Base-by-base conservation (phyloP, 441 rosid genomes). In the Oxalis stricta region DNA sequence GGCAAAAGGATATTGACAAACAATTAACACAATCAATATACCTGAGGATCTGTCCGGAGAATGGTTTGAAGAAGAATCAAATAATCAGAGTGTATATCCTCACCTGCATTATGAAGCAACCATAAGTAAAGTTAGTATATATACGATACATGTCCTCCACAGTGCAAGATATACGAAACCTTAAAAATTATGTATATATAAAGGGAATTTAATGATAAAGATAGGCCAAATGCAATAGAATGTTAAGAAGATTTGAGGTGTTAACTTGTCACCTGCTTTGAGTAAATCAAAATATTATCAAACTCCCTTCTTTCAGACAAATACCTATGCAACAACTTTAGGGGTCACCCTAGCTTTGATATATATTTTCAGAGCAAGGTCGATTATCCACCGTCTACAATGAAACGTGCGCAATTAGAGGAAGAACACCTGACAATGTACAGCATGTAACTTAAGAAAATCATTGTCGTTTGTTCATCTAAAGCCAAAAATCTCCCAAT, bases 221-320 rank as follows among this genome's bases (percentile, higher is more conserved):
- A 53, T 26, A 6, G 10, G 31, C 31, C 3, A 6, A 26, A 26
- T 26, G 31, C 10, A 5, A 26, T 26, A 26, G 10, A 26, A 26
- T 8, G 31, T 26, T 26, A 8, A 1, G 31, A 5, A 6, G 3
- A 26, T 26, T 26, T 1, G 8, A 11, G 8, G 8, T 1, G 7
- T 26, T 11, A 5, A 6, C 10, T 1, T 2, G 31, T 49, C 52
- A 93, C 99, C 95, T 93, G 99, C 84, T 88, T 93, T 5, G 99
- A 93, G 60, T 93, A 93, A 50, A 93, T 80, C 64, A 93, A 47
- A 53, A 93, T 93, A 54, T 93, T 93, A 75, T 93, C 99, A 47
- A 93, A 93, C 81, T 93, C 99, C 63, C 97, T 82, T 54, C 99
- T 64, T 66, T 93, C 99, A 21, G 99, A n/a, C 99, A 72, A 93